Base-by-base conservation (phyloP, 352 stramenopile species). In the Discostella stelligera region DNA sequence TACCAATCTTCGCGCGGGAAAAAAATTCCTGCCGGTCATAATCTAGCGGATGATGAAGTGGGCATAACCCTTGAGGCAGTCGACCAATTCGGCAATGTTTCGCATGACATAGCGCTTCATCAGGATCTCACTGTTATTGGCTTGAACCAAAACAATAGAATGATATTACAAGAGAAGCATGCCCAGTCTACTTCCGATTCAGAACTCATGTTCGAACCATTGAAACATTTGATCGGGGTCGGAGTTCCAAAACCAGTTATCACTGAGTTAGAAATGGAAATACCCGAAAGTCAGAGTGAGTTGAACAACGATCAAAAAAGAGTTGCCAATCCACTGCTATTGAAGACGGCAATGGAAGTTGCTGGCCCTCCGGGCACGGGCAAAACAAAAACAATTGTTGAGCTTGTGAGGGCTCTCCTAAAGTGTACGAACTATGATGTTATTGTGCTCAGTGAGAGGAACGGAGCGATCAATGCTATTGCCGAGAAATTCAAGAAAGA, bases 401-500 rank as follows among this genome's bases (percentile, higher is more conserved):
- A 81, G 55, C 59, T 85, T 54, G 66, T 80, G 6, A 39, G 67
- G n/a, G 61, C 60, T 9, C 63, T 85, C 58, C 61, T 85, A 32
- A 49, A 76, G 11, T 79, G 71, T 18, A 85, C 71, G 23, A 37
- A 46, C 46, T 72, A 53, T 59, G 68, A 85, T 49, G 68, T 80
- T 37, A 44, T 85, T 60, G n/a, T 85, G n/a, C 39, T 85, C 3
- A 79, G 66, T 5, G 77, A 85, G 55, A 65, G 77, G 32, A 85
- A 85, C 58, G 72, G 77, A 37, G 77, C 77, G 11, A 85, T 85
- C 23, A 79, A 85, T 74, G 77, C 77, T 30, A 65, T 85, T 32
- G 77, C 77, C 30, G 77, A 85, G 55, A 85, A 85, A 54, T 77
- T 85, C 25, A 56, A 65, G 37, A 50, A 69, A 21, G 44, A 53